Conservation (phyloP, 2,329 filamentous ascomycete genomes). For the Penicillium expansum region DNA sequence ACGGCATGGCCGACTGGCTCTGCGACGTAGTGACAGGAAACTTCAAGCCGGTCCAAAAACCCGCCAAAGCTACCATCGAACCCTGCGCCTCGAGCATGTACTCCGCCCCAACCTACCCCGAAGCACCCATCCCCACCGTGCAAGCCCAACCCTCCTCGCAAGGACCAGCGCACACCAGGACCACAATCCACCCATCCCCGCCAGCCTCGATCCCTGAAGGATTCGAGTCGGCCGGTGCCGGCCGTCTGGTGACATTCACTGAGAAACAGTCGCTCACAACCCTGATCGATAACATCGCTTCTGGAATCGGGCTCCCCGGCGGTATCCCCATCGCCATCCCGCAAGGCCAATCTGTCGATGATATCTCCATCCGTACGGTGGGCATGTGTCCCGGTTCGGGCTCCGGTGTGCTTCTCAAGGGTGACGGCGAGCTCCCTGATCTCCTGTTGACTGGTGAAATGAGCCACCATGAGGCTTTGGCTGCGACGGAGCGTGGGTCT, state of each 20-base stretch:
- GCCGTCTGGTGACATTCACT: slow-evolving; percentile 58
- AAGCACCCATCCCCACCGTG: slow-evolving; percentile 25
- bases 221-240: slow-evolving; percentile 57
- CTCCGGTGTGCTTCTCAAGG: slow-evolving; percentile 66
- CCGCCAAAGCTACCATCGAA: slow-evolving; percentile 7
- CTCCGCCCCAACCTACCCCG: slow-evolving; percentile 42
- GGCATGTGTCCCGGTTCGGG: slow-evolving; percentile 91
- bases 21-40: slow-evolving; percentile 73
- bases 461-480: slow-evolving; percentile 86
- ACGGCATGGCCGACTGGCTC: slow-evolving; percentile 91
- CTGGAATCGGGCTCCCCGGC: slow-evolving; percentile 64
- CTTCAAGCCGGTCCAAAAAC: slow-evolving; percentile 15
- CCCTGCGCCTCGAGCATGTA: slow-evolving; percentile 33
- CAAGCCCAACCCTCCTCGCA: slow-evolving; percentile 18
- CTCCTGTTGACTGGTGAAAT: slow-evolving; percentile 89
- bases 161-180: slow-evolving; percentile 48
- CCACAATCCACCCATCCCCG: slow-evolving; percentile 52
- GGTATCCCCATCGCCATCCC: slow-evolving; percentile 64
- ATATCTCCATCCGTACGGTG: slow-evolving; percentile 63
- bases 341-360: slow-evolving; percentile 54
- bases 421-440: slow-evolving; percentile 57
- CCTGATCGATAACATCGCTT: slow-evolving; percentile 62
- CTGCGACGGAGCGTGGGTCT: slow-evolving; percentile 78
- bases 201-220: slow-evolving; percentile 32
- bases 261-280: slow-evolving; percentile 52